Evolutionary conservation across 192 early-diverging fungal genomes (phyloP), one percentile per base, ranked within the genome.

Genomic region (Tieghemiomyces parasiticus): DNA sequence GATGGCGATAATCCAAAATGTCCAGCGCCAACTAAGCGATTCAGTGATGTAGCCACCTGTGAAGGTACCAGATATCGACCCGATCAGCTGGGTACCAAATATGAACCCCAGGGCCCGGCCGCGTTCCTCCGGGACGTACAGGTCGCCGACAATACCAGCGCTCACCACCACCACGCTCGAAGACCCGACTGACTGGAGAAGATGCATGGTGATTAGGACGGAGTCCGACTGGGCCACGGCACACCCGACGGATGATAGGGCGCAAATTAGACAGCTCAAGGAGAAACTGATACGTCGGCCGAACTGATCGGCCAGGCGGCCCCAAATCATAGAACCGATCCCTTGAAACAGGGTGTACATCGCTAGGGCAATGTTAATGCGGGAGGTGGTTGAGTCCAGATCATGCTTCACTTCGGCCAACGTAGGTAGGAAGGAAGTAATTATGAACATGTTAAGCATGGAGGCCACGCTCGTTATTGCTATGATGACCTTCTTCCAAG

Each of bases 1-100:
- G 26, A 83, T 83, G 2, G 72, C 47, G 33, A 73, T 69, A 16
- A 78, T 65, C 71, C 80, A 81, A 60, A 83, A 85, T 13, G 80
- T 65, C 74, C 74, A 78, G 20, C 72, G 73, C 78, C 78, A 80
- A 26, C 70, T 67, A 2, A 65, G 61, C 9, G n/a, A 53, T 54
- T 80, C 60, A 1, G 74, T 71, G 30, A 76, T 64, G 42, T 74
- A 72, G 3, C 79, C 79, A 16, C 79, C 79, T 56, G 78, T 63
- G 32, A 77, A 59, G 22, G 79, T 77, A 0, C 78, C 78, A 3
- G 78, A 46, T 12, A 71, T 67, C 1, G 78, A 76, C 0, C 74
- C 76, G 16, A 81, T 33, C 51, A 81, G 44, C 22, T 70, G 69
- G 0, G 76, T 76, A 42, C 75, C 33, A 20, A 70, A 74, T 63